These are phyloP conservation scores for Colletotrichum cuscutae DNA, from an alignment of 2,329 filamentous ascomycete species.

Conservation along the genomic window DNA sequence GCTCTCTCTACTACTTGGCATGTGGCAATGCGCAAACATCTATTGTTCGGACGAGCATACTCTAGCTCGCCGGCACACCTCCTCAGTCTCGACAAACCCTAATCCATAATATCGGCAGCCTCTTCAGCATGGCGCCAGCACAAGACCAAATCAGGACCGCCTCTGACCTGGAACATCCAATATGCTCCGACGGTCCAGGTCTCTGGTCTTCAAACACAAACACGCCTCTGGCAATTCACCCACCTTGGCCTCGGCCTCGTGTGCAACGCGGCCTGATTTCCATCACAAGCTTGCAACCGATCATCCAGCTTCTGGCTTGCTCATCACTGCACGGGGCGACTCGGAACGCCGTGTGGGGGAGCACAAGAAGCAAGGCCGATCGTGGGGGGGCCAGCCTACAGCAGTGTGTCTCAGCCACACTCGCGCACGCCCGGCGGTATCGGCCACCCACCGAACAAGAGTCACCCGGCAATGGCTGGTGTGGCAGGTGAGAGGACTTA, in stretches of 20 bases:
- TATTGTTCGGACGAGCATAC: conserved; percentile 21
- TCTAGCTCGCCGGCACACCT: conserved; percentile 1
- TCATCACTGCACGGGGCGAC: conserved; percentile 8
- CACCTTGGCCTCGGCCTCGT: neutral
- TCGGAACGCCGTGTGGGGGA: conserved; percentile 22
- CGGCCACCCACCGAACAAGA: conserved; percentile 24
- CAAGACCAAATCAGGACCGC: conserved; percentile 1
- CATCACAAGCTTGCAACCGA: neutral
- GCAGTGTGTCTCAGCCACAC: conserved; percentile 33
- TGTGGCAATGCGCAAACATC: neutral
- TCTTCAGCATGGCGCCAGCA: conserved; percentile 3
- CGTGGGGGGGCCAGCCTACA: conserved; percentile 17
- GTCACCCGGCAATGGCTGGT: conserved; percentile 17
- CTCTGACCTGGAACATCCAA: neutral
- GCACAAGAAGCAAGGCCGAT: conserved; percentile 27
- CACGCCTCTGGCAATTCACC: neutral
- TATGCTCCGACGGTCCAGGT: conserved; percentile 19
- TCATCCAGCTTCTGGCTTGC: neutral
- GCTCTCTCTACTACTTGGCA: neutral
- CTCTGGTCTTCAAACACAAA: conserved; percentile 17
- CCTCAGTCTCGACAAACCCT: conserved; percentile 21
- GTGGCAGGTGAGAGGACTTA: conserved; percentile 31
- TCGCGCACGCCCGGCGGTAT: conserved; percentile 27
- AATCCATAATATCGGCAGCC: conserved; percentile 23
- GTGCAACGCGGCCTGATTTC: neutral